phyloP scores from a whole-genome alignment of 2,329 filamentous ascomycete genomes.

The Fusarium sambucinum region DNA sequence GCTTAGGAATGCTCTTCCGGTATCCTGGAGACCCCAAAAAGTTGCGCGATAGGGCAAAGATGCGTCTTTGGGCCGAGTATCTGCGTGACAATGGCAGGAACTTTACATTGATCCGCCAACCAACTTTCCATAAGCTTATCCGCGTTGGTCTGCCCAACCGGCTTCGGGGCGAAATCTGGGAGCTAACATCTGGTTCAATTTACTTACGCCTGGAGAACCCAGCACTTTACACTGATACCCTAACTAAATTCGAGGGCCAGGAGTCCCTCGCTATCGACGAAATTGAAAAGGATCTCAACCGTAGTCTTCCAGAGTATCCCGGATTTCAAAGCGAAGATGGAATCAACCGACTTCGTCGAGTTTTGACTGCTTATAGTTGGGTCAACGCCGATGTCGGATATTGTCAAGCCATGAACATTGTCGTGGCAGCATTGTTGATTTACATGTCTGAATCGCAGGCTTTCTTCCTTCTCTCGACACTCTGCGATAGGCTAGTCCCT shows the following conservation, averaged over 20 bases:
- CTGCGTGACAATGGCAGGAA: conserved; percentile 95
- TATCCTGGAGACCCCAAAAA: conserved; percentile 97
- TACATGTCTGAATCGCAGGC: conserved; percentile 98
- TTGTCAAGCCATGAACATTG: conserved; percentile 99
- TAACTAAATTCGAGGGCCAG: conserved; percentile 84
- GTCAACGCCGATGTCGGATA: conserved; percentile 95
- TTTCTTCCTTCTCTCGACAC: conserved; percentile 89
- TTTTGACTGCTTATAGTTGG: conserved; percentile 98
- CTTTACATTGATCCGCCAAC: conserved; percentile 90
- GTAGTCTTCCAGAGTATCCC: conserved; percentile 95
- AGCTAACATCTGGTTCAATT: conserved; percentile 90
- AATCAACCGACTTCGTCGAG: conserved; percentile 87
- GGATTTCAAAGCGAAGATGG: conserved; percentile 97
- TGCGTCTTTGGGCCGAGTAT: conserved; percentile 97
- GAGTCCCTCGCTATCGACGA: conserved; percentile 97
- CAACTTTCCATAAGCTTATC: conserved; percentile 97
- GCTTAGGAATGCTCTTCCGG: conserved; percentile 89
- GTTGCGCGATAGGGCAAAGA: conserved; percentile 93
- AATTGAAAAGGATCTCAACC: conserved; percentile 98
- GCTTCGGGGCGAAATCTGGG: conserved; percentile 94
- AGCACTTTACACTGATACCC: conserved; percentile 83
- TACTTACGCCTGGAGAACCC: conserved; percentile 90
- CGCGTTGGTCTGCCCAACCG: conserved; percentile 94
- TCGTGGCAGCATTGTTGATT: conserved; percentile 96
- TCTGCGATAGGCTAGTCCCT: conserved; percentile 92